Conservation (phyloP, 306 rosid species). For the Macrotyloma uniflorum region DNA sequence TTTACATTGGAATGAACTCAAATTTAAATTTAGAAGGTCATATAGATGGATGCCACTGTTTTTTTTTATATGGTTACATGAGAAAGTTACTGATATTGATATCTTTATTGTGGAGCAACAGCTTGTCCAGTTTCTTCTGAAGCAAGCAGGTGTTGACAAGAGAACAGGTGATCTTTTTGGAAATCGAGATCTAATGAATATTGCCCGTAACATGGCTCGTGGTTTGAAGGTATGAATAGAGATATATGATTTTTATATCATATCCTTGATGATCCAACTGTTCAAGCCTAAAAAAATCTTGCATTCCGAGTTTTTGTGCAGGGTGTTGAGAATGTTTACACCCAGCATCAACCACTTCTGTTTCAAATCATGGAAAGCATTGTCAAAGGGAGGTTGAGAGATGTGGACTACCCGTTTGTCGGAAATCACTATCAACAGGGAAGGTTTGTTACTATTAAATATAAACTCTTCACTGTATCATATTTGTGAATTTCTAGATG, state of each 20-base stretch:
- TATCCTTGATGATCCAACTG: slow-evolving; percentile 31
- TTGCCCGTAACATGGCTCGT: slow-evolving; percentile 98
- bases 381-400: slow-evolving; percentile 89
- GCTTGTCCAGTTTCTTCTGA: slow-evolving; percentile 96
- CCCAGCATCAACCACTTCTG: slow-evolving; percentile 92
- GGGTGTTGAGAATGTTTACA: slow-evolving; percentile 94
- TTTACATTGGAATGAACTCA: slow-evolving; percentile 12
- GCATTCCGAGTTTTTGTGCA: slow-evolving; percentile 46
- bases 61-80: slow-evolving; percentile 24
- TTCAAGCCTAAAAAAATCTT: slow-evolving; percentile 26
- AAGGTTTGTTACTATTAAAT: slow-evolving; percentile 68
- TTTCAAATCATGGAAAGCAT: slow-evolving; percentile 93
- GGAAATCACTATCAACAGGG: slow-evolving; percentile 97
- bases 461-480: slow-evolving; percentile 15
- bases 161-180: slow-evolving; percentile 90
- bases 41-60: slow-evolving; percentile 15
- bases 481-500: slow-evolving; percentile 21
- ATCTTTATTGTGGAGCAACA: slow-evolving; percentile 52
- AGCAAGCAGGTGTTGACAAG: slow-evolving; percentile 97
- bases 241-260: slow-evolving; percentile 26
- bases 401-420: slow-evolving; percentile 81
- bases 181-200: slow-evolving; percentile 87
- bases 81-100: slow-evolving; percentile 46
- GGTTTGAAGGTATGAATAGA: slow-evolving; percentile 77
- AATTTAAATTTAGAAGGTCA: slow-evolving; percentile 9